Percentiles rank a stretch among this genome's conserved stretches.
phyloP scores from a whole-genome alignment of 768 basidiomycete species.

The Lactarius quietus region DNA sequence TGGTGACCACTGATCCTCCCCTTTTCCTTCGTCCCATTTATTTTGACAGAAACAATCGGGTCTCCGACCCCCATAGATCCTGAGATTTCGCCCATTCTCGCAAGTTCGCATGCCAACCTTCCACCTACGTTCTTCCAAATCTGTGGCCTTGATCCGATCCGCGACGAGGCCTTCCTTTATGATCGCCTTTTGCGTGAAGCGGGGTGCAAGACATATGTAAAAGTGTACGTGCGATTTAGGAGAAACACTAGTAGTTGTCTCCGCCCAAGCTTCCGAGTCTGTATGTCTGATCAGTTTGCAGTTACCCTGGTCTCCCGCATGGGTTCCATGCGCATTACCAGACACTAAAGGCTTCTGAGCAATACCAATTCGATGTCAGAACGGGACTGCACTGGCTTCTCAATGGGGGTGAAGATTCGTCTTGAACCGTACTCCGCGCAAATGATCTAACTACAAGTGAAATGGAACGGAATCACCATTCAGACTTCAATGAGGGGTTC shows the following conservation, averaged over 20 bases:
- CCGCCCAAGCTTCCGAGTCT: no score
- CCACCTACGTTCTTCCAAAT: conserved; percentile 4
- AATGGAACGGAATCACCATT: background rate
- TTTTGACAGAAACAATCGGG: background rate
- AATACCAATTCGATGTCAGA: conserved; percentile 1
- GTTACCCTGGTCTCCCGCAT: conserved; percentile 7
- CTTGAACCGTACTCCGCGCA: no score
- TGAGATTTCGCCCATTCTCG: conserved; percentile 6
- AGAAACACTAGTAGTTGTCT: background rate
- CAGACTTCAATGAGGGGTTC: background rate
- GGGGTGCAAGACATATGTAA: background rate
- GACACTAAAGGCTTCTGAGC: background rate
- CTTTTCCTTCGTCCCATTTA: background rate
- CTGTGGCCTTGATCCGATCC: conserved; percentile 13
- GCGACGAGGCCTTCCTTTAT: conserved; percentile 14
- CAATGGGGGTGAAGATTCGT: background rate
- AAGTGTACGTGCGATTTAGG: conserved; percentile 13
- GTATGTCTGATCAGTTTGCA: background rate
- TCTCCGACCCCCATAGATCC: background rate
- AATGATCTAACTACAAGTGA: background rate
- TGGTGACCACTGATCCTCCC: background rate
- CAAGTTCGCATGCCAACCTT: conserved; percentile 6
- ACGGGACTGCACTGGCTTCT: background rate
- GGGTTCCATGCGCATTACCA: background rate
- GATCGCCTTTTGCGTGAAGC: conserved; percentile 1